Percentiles rank a stretch among this genome's conserved stretches.
These are phyloP conservation scores for Eurotiales sp. DNA, from an alignment of 2,329 filamentous ascomycete genomes.

Conservation along the genomic window DNA sequence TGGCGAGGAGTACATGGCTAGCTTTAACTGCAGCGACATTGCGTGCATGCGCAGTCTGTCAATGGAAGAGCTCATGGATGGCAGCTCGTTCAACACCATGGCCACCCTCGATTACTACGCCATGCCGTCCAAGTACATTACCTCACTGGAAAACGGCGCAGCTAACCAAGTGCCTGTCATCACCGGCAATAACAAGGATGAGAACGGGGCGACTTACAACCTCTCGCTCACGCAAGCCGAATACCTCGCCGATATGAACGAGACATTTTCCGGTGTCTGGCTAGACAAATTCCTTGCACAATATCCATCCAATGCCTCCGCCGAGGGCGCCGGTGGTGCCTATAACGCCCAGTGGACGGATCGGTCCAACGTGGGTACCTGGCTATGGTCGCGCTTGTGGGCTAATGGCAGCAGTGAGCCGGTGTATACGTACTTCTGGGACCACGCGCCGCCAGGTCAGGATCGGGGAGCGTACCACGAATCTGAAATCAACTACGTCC, in stretches of 20 bases:
- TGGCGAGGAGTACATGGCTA: not conserved
- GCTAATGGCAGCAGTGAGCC: conserved; percentile 13
- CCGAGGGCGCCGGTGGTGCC: conserved; percentile 17
- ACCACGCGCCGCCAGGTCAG: conserved; percentile 26
- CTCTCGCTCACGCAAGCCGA: conserved; percentile 20
- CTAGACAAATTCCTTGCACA: conserved; percentile 18
- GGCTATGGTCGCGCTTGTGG: conserved; percentile 23
- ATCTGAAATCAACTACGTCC: conserved; percentile 28
- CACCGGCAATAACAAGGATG: conserved; percentile 29
- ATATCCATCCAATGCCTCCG: conserved; percentile 17
- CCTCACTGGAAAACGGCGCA: conserved; percentile 21
- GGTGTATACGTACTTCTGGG: conserved; percentile 28
- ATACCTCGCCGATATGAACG: not conserved
- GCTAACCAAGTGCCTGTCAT: conserved; percentile 28
- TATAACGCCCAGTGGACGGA: conserved; percentile 24
- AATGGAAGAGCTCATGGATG: not conserved
- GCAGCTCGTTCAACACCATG: not conserved
- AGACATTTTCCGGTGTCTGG: not conserved
- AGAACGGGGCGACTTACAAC: conserved; percentile 23
- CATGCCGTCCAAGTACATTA: conserved; percentile 25
- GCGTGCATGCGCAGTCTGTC: not conserved
- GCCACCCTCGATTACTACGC: conserved; percentile 19
- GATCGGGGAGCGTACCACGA: conserved; percentile 25
- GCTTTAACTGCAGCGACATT: not conserved
- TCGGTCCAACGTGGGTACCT: conserved; percentile 25